Percentiles rank a stretch among this genome's conserved stretches.
Evolutionary conservation across 1,284 basidiomycete genomes (phyloP).

Genomic region (Exobasidium rhododendri): DNA sequence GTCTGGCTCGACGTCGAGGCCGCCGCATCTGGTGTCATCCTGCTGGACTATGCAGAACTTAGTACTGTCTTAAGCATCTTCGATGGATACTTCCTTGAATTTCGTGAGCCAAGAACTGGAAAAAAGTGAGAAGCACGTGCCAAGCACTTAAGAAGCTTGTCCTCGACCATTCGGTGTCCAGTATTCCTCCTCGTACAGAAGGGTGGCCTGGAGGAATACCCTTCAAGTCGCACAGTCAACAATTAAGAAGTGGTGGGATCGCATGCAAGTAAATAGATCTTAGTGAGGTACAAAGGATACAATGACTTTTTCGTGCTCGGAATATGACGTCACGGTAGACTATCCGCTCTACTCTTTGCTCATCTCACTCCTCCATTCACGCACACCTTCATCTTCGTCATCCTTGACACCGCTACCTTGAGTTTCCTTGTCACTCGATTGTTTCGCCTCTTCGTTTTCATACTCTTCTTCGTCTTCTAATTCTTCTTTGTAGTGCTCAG

Average conservation of each 20-base stretch:
- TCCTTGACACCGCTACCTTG: background rate
- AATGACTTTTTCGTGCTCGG: too few relatives aligned
- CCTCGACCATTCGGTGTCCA: too few relatives aligned
- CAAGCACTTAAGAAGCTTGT: background rate
- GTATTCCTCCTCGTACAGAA: too few relatives aligned
- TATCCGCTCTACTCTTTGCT: background rate
- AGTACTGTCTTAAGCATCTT: too few relatives aligned
- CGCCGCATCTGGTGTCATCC: background rate
- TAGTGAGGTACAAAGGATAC: too few relatives aligned
- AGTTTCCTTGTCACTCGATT: background rate
- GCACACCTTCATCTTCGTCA: constrained; percentile 12
- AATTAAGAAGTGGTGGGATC: background rate
- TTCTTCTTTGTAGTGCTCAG: constrained; percentile 86
- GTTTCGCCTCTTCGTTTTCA: background rate
- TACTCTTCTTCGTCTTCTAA: constrained; percentile 23
- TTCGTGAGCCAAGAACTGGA: background rate
- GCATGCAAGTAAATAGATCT: too few relatives aligned
- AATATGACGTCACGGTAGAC: background rate
- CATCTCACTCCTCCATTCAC: constrained; percentile 6
- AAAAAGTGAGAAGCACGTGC: background rate
- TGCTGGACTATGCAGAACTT: too few relatives aligned
- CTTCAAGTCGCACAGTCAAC: too few relatives aligned
- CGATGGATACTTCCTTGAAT: background rate
- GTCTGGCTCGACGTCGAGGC: background rate
- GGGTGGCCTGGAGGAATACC: too few relatives aligned